phyloP scores from a whole-genome alignment of 768 basidiomycete species.

The Coprinellus aureogranulatus region DNA sequence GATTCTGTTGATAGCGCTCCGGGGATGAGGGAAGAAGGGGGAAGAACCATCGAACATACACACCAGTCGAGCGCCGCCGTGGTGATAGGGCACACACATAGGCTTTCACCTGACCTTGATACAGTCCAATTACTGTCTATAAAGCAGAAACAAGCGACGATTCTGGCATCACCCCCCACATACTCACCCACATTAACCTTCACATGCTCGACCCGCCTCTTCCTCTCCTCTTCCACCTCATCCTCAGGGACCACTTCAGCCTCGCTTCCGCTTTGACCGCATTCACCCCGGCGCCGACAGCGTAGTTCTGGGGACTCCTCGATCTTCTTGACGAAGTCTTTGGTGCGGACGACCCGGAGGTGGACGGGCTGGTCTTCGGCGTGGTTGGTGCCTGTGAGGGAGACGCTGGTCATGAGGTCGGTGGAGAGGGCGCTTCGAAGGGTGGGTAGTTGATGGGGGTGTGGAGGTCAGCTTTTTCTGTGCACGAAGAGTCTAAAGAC shows the following conservation, averaged over 20 bases:
- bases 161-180: too few species aligned
- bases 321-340: conserved; percentile 24
- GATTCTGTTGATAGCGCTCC: too few species aligned
- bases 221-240: conserved; percentile 38
- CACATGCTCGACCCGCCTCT: conserved; percentile 63
- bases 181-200: conserved; percentile 71
- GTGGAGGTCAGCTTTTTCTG: conserved; percentile 61
- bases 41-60: too few species aligned
- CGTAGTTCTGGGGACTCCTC: conserved; percentile 18
- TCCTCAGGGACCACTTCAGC: conserved; percentile 22
- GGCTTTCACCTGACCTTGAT: too few species aligned
- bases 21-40: too few species aligned
- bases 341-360: conserved; percentile 58
- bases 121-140: too few species aligned
- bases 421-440: conserved; percentile 86
- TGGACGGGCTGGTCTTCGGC: conserved; percentile 96
- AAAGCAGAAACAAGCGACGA: too few species aligned
- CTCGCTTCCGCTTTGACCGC: conserved; percentile 26
- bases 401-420: conserved; percentile 86
- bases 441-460: conserved; percentile 82
- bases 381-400: conserved; percentile 92
- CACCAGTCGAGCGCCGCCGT: too few species aligned
- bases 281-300: conserved; percentile 27
- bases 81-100: too few species aligned
- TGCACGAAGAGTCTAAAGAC: conserved; percentile 65